Evolutionary conservation across 768 basidiomycete species (phyloP), one percentile per base, ranked within the genome.

Genomic region (Crassisporium funariophilum): DNA sequence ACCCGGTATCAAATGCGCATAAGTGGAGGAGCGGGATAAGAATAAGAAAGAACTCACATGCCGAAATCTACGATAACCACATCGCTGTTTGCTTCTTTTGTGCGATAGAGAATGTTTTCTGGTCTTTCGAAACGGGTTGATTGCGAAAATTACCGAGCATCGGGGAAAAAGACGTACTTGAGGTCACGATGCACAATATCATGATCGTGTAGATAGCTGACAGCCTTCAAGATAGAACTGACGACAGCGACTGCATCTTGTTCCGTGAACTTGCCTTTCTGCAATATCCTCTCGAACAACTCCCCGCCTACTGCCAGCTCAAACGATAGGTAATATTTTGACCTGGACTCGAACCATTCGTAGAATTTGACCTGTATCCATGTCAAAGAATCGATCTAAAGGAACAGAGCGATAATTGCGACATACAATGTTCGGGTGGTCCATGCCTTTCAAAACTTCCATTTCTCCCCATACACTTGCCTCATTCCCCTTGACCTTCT

Each of bases 21-120:
- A n/a, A n/a, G n/a, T n/a, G n/a, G n/a, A n/a, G n/a, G n/a, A n/a
- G n/a, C n/a, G n/a, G n/a, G n/a, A n/a, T n/a, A n/a, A n/a, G n/a
- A n/a, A n/a, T n/a, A n/a, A n/a, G 42, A 15, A 17, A 34, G 13
- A 21, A 68, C 85, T 13, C 56, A 92, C 91, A 99, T 98, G 54
- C 97, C 97, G 60, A 99, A 99, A 67, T 98, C 97, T 5, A 84
- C 95, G 34, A 98, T 93, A 46, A 99, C 95, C 40, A 98, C 78
- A 53, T 88, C 88, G n/a, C 89, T 91, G 13, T 86, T 75, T 8
- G 75, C 62, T 2, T 82, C 86, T 54, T 75, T 83, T 4, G 88
- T 91, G 31, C 90, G 83, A 63, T 92, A 98, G 3, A 99, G 75
- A 49, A 99, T 95, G 62, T 98, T 98, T 68, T 99, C 97, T 0